Conservation (phyloP, 345 rosid genomes). For the Aquilaria sinensis region DNA sequence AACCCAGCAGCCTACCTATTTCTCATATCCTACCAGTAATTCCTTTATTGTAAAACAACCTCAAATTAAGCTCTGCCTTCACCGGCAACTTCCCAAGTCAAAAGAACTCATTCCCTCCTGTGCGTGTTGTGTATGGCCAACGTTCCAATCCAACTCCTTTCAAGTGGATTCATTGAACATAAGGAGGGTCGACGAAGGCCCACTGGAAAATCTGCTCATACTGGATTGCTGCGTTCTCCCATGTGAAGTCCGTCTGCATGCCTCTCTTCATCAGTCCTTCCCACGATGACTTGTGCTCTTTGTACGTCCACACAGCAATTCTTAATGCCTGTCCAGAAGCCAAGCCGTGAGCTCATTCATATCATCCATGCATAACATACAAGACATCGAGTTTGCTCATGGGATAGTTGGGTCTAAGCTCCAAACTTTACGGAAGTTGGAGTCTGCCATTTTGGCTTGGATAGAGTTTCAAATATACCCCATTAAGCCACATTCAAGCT, state of each 20-base stretch:
- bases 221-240: slow-evolving; percentile 85
- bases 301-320: slow-evolving; percentile 57
- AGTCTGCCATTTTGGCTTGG: too few species aligned
- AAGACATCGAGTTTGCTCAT: too few species aligned
- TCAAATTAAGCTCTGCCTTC: too few species aligned
- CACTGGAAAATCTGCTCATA: slow-evolving; percentile 87
- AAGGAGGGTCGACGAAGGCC: slow-evolving; percentile 76
- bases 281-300: slow-evolving; percentile 74
- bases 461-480: too few species aligned
- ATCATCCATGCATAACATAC: too few species aligned
- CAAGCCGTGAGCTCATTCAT: too few species aligned
- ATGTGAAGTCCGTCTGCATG: slow-evolving; percentile 56
- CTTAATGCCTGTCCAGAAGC: slow-evolving; percentile 46
- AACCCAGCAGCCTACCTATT: too few species aligned
- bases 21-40: too few species aligned
- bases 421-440: too few species aligned
- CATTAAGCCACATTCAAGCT: too few species aligned
- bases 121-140: background rate
- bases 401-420: too few species aligned
- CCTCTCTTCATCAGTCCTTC: slow-evolving; percentile 75
- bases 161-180: slow-evolving; percentile 26
- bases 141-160: background rate
- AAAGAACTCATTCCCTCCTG: background rate
- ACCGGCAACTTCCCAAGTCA: background rate
- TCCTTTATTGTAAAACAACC: too few species aligned